Conservation (phyloP, 2,329 filamentous ascomycete genomes). For the Stagonosporopsis rhizophila region DNA sequence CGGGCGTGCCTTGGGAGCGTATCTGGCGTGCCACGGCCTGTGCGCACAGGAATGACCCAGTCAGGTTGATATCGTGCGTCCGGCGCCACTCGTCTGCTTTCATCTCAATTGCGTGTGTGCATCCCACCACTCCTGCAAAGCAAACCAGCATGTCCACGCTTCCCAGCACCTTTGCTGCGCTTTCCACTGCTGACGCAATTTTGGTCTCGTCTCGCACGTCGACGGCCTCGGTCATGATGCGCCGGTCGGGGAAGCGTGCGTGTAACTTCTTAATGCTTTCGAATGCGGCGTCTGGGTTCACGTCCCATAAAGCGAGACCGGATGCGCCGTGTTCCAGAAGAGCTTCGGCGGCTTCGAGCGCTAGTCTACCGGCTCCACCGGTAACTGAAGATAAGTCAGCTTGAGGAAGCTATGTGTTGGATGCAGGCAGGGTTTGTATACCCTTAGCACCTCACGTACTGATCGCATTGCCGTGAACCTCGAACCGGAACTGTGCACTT, state of each 20-base stretch:
- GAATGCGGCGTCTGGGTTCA: constrained; percentile 55
- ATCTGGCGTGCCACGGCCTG: constrained; percentile 64
- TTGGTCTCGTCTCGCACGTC: constrained; percentile 65
- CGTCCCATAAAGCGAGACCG: constrained; percentile 67
- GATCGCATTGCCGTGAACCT: constrained; percentile 61
- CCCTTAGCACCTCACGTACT: constrained; percentile 48
- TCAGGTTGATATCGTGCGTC: constrained; percentile 74
- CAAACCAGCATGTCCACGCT: constrained; percentile 65
- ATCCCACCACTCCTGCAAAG: constrained; percentile 73
- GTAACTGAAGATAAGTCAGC: constrained; percentile 57
- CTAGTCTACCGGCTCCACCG: constrained; percentile 71
- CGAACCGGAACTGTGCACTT: constrained; percentile 57
- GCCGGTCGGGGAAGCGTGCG: constrained; percentile 61
- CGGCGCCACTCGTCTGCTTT: constrained; percentile 65
- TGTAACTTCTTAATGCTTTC: constrained; percentile 56
- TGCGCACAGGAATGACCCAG: constrained; percentile 73
- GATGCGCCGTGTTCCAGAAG: constrained; percentile 72
- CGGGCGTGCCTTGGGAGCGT: constrained; percentile 55
- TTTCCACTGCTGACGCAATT: constrained; percentile 51
- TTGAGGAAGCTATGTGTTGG: background rate
- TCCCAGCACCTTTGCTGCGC: constrained; percentile 55
- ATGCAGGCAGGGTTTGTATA: constrained; percentile 8
- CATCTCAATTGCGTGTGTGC: constrained; percentile 67
- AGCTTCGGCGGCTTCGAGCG: constrained; percentile 64
- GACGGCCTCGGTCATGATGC: constrained; percentile 60